Base-by-base conservation (phyloP, 169 alveolate species). In the Eimeria necatrix region DNA sequence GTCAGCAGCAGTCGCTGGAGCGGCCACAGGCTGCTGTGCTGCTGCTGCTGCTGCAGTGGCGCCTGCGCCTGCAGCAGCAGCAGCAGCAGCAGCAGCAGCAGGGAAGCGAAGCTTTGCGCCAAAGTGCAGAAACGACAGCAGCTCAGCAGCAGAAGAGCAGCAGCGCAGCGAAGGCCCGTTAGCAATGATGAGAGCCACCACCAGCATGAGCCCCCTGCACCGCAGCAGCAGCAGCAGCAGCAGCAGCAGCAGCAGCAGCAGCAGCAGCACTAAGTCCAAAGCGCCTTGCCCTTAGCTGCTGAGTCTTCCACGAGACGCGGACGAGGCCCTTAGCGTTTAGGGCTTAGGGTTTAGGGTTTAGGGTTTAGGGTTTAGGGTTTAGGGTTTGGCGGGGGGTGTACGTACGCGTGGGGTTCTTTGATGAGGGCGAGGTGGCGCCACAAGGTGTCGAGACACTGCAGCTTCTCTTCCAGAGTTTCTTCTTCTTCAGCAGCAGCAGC, bases 401-500 rank as follows among this genome's bases (percentile, higher is more conserved):
- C 49, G 49, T 73, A 73, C 85, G 85, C 85, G 14, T 73, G 85
- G 8, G 85, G 85, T 5, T 73, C 59, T 20, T 73, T 41, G 59
- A 41, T 20, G n/a, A 73, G 85, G 9, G 85, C 85, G 22, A 73
- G 85, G 53, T 10, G 24, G 56, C 85, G 85, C 85, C 85, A 73
- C 1, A 73, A 12, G n/a, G 85, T 32, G 26, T 73, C 85, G 16
- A 73, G 85, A 32, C 85, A 73, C 56, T 32, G 85, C 56, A 73
- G 64, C 78, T n/a, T 68, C n/a, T 14, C 32, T 10, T 68, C 78
- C 78, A 68, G 78, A 16, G n/a, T 68, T 24, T 68, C 32, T n/a
- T 16, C 78, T 14, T 7, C 78, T 0, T 1, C 78, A 14, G n/a
- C 46, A 16, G 87, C 68, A 16, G 87, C 64, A 16, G 87, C 87